Conservation (phyloP, 371 early-diverging fungal species). For the Rhizomucor pusillus region DNA sequence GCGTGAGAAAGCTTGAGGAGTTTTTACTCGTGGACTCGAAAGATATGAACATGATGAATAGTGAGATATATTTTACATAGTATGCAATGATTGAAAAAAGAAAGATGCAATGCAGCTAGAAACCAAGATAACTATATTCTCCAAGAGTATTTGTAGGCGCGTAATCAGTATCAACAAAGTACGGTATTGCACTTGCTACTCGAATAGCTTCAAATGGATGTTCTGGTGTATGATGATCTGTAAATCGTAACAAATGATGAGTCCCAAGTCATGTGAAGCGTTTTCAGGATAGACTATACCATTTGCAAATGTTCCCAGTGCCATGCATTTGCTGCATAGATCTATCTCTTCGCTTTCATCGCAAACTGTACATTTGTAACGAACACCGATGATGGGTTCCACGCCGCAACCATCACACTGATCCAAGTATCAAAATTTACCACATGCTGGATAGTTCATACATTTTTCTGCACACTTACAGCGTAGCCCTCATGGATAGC, state of each 20-base stretch:
- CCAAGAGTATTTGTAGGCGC: slow-evolving; percentile 38
- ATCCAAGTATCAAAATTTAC: not conserved
- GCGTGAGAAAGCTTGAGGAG: too few species aligned
- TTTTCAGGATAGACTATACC: slow-evolving; percentile 22
- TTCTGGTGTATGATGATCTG: slow-evolving; percentile 49
- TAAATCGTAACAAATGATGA: not conserved
- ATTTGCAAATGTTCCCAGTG: slow-evolving; percentile 44
- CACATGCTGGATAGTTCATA: too few species aligned
- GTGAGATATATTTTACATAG: too few species aligned
- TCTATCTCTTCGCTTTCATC: slow-evolving; percentile 52
- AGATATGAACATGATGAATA: too few species aligned
- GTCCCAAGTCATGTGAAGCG: not conserved
- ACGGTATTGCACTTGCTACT: slow-evolving; percentile 38
- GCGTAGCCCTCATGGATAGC: slow-evolving; percentile 56
- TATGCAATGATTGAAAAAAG: not conserved
- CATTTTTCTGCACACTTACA: slow-evolving; percentile 31
- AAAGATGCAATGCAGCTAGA: slow-evolving; percentile 18
- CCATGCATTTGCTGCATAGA: slow-evolving; percentile 49
- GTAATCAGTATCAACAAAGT: slow-evolving; percentile 53
- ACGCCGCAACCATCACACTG: slow-evolving; percentile 61
- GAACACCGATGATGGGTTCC: slow-evolving; percentile 62
- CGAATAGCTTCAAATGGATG: slow-evolving; percentile 50
- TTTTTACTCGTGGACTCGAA: too few species aligned
- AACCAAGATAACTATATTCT: slow-evolving; percentile 53
- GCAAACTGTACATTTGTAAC: slow-evolving; percentile 62